phyloP scores from a whole-genome alignment of 2,329 filamentous ascomycete genomes.

The Aspergillus sp. region DNA sequence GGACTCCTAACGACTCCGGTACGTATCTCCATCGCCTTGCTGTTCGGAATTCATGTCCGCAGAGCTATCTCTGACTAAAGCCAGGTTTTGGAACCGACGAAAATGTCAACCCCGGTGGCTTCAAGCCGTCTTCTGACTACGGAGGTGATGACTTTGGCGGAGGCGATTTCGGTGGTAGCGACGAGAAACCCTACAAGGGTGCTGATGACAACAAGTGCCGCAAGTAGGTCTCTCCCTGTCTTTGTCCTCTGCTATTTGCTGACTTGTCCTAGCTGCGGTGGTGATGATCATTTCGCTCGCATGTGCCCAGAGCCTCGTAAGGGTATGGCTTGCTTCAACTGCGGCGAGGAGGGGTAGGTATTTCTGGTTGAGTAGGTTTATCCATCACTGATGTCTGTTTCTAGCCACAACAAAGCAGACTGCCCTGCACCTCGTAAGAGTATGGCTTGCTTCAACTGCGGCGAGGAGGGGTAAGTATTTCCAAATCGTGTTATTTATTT shows the following conservation, averaged over 20 bases:
- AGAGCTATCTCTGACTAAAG: not conserved
- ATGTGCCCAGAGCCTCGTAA: conserved; percentile 46
- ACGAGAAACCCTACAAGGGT: conserved; percentile 6
- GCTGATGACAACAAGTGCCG: conserved; percentile 31
- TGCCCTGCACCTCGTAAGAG: conserved; percentile 44
- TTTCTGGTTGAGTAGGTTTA: not conserved
- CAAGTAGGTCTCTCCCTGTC: conserved; percentile 31
- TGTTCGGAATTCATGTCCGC: not conserved
- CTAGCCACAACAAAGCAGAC: conserved; percentile 44
- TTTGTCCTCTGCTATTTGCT: conserved; percentile 2
- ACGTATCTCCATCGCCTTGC: not conserved
- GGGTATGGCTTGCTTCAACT: conserved; percentile 45
- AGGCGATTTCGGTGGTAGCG: conserved; percentile 5
- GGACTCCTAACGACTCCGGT: conserved; percentile 2
- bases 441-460: conserved; percentile 44
- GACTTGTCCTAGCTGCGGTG: conserved; percentile 33
- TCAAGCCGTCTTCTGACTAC: conserved; percentile 1
- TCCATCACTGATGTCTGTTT: conserved; percentile 1
- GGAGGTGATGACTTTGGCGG: conserved; percentile 1
- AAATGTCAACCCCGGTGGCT: conserved; percentile 13
- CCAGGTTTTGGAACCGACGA: conserved; percentile 16
- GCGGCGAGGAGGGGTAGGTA: conserved; percentile 33
- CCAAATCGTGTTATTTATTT: not conserved
- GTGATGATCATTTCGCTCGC: conserved; percentile 38
- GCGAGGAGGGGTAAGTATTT: conserved; percentile 32